Evolutionary conservation across 805 yeast genomes (phyloP), one percentile per base, ranked within the genome.

Genomic region (Monosporozyma aerobia): DNA sequence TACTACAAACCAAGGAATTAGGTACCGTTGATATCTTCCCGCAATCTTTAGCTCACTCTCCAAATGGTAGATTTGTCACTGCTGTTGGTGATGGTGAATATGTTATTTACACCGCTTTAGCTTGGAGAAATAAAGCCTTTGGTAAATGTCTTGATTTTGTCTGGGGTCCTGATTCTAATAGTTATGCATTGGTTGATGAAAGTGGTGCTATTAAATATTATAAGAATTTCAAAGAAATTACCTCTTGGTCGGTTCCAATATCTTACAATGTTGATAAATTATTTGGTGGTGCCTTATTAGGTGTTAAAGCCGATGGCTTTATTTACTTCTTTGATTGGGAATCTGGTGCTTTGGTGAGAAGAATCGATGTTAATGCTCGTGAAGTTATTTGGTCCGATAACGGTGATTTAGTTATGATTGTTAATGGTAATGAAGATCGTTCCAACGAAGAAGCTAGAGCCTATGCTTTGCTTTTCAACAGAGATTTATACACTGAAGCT

Each of bases 1-100:
- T 88, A 3, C 73, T 94, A 59, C 83, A 85, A 57, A 84, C 85
- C 52, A 90, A 90, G 72, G 99, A 94, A 63, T 75, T 94, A 56
- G 99, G 99, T n/a, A 75, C 88, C 25, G 88, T 92, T 51, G 99
- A 94, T 70, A 81, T 92, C 47, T 94, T 83, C 76, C 98, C 99
- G 51, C 85, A 87, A 56, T 78, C 86, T 55, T 77, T 94, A 63
- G 73, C 77, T 49, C 99, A 94, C 70, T 92, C 98, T 46, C 97
- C 98, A 57, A 94, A 94, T 67, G 99, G 99, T 57, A 82, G 97
- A 70, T 94, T 87, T 68, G 97, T 90, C 41, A 86, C 98, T 29
- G 97, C 94, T 49, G 85, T 92, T 47, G 99, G 99, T 65, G 99
- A 94, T 72, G 97, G 97, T 55, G 99, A 94, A 71, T 92, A 89